These are phyloP conservation scores for Nyssa sinensis DNA, from an alignment of 148 eudicot species.

Conservation along the genomic window DNA sequence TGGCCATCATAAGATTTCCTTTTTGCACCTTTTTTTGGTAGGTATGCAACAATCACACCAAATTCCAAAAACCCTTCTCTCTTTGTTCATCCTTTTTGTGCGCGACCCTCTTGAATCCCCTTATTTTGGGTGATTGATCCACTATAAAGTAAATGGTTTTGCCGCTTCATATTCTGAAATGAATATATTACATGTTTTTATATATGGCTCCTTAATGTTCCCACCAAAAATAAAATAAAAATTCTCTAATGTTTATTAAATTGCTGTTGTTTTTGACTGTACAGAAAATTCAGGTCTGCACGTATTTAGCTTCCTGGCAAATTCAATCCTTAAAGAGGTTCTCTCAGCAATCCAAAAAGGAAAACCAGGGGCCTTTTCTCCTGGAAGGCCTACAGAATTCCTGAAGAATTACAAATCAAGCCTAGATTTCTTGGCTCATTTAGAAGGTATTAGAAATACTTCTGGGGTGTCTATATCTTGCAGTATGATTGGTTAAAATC, in stretches of 20 bases:
- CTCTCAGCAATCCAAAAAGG: conserved; percentile 79
- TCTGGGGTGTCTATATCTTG: conserved; percentile 3
- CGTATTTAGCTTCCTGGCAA: conserved; percentile 91
- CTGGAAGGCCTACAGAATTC: conserved; percentile 94
- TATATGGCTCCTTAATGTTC: not conserved
- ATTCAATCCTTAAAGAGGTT: conserved; percentile 92
- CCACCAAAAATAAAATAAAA: not conserved
- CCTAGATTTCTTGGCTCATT: conserved; percentile 72
- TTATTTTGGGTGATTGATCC: not conserved
- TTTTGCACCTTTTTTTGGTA: not conserved
- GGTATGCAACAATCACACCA: not conserved
- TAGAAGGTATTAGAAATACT: conserved; percentile 63
- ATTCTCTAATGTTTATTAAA: not conserved
- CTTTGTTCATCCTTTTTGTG: no score
- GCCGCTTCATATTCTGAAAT: not conserved
- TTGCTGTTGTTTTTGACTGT: conserved; percentile 22
- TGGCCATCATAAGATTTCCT: conserved; percentile 1
- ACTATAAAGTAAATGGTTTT: not conserved
- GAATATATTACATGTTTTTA: not conserved
- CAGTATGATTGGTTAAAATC: not conserved
- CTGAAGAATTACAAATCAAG: conserved; percentile 88
- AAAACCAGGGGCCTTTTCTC: conserved; percentile 94
- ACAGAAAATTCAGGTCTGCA: conserved; percentile 98
- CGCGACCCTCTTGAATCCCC: not conserved
- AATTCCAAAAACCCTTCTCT: not conserved